Evolutionary conservation across 2,329 filamentous ascomycete genomes (phyloP).

Genomic region (Pestalotiopsis sp.): DNA sequence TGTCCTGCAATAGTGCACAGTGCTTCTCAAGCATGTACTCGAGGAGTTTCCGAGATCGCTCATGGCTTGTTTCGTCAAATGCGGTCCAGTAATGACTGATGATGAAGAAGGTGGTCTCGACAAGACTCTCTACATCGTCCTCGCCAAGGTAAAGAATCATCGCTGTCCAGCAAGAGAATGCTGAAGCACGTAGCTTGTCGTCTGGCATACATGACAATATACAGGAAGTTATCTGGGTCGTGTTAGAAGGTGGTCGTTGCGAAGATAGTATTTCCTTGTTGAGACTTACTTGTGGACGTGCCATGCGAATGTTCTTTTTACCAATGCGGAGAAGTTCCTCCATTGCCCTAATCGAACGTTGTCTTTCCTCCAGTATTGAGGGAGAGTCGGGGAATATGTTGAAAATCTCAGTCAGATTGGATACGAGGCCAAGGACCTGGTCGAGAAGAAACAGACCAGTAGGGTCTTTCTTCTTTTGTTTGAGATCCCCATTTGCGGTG

Average conservation of each 20-base stretch:
- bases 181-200: slow-evolving; percentile 72
- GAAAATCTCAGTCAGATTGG: slow-evolving; percentile 76
- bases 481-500: slow-evolving; percentile 39
- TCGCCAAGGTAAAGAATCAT: slow-evolving; percentile 75
- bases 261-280: background rate
- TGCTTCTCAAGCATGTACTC: slow-evolving; percentile 66
- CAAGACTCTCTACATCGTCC: slow-evolving; percentile 75
- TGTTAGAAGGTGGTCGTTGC: background rate
- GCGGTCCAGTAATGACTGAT: slow-evolving; percentile 77
- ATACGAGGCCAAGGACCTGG: slow-evolving; percentile 85
- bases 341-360: slow-evolving; percentile 77
- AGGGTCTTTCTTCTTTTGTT: slow-evolving; percentile 54
- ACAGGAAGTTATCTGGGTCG: slow-evolving; percentile 79
- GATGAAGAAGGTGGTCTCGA: slow-evolving; percentile 89
- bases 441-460: slow-evolving; percentile 78
- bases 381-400: slow-evolving; percentile 64
- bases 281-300: slow-evolving; percentile 75
- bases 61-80: slow-evolving; percentile 63
- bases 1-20: slow-evolving; percentile 60
- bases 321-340: slow-evolving; percentile 84
- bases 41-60: slow-evolving; percentile 64
- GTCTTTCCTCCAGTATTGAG: slow-evolving; percentile 67
- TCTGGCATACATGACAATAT: slow-evolving; percentile 81
- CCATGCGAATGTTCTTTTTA: slow-evolving; percentile 72
- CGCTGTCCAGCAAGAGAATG: slow-evolving; percentile 82